Base-by-base conservation (phyloP, 106 monocot genomes). In the Ottelia alismoides region DNA sequence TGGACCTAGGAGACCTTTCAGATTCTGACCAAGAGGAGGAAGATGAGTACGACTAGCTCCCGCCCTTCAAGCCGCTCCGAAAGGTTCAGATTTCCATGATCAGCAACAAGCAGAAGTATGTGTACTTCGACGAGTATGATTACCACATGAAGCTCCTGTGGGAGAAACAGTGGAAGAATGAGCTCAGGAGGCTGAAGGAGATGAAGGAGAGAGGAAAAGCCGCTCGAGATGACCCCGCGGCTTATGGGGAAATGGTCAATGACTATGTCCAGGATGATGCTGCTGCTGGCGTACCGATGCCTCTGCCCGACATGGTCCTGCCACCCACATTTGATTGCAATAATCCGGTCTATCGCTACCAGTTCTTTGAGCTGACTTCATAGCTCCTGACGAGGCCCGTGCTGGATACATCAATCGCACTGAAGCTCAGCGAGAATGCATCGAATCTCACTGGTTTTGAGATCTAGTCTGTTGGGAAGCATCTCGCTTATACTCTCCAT, bases 281-380 rank as follows among this genome's bases (percentile, higher is more conserved):
- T 30, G 81, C 86, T 16, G 77, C 81, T 24, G 50, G 77, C 1
- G 72, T 78, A 24, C 72, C 70, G 21, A 78, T 81, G 14, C 74
- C 81, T 19, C 55, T 87, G 46, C 86, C 81, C 49, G 81, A 87
- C 49, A 78, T 82, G 78, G 81, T 82, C 5, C 43, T 87, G 65
- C 87, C 87, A 27, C 87, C 78, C 43, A 74, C 82, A n/a, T 87
- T 87, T 65, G 87, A 87, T 49, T 49, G 74, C 32, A 75, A 87
- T 30, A 53, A 54, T 63, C 81, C 78, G 4, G 70, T 66, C 0
- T 81, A 78, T 56, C 64, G 87, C 2, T 87, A 87, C 47, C 71
- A 82, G 5, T 87, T 87, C 58, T 47, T 87, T 31, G 87, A 87
- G 65, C 78, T 82, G 29, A 75, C 74, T 17, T 78, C 78, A 10